phyloP scores from a whole-genome alignment of 257 asterid species.

The Phtheirospermum japonicum region DNA sequence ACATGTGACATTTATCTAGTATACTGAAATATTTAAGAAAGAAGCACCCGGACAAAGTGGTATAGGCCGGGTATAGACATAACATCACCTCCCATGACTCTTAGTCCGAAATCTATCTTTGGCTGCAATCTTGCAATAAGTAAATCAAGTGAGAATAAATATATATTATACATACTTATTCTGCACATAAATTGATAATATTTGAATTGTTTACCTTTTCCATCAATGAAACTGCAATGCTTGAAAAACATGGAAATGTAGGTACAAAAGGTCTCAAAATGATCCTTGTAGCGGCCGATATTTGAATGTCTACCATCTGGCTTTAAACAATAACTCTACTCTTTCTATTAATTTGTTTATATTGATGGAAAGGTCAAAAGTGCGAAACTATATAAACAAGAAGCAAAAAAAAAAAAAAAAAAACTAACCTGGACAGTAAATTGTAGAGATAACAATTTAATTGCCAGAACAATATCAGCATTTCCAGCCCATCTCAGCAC shows the following conservation, averaged over 20 bases:
- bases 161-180: background rate
- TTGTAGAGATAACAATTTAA: conserved; percentile 40
- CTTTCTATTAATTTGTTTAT: background rate
- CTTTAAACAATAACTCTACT: conserved; percentile 20
- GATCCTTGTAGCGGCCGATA: conserved; percentile 57
- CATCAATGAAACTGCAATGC: conserved; percentile 56
- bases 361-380: background rate
- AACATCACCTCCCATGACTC: conserved; percentile 60
- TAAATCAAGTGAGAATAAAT: background rate
- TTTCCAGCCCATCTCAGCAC: conserved; percentile 81
- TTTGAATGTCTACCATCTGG: conserved; percentile 80
- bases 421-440: conserved; percentile 54
- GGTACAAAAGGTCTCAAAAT: conserved; percentile 64
- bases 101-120: conserved; percentile 74
- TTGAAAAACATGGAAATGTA: conserved; percentile 73
- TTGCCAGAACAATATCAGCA: conserved; percentile 46
- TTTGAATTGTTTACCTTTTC: conserved; percentile 50
- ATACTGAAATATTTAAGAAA: background rate
- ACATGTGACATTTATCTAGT: background rate
- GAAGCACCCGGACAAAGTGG: conserved; percentile 58
- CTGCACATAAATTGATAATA: background rate
- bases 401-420: background rate
- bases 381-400: conserved; percentile 10
- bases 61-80: conserved; percentile 87
- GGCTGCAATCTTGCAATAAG: conserved; percentile 57